Conservation (phyloP, 139 green algal species). For the Spirogloea muscicola region DNA sequence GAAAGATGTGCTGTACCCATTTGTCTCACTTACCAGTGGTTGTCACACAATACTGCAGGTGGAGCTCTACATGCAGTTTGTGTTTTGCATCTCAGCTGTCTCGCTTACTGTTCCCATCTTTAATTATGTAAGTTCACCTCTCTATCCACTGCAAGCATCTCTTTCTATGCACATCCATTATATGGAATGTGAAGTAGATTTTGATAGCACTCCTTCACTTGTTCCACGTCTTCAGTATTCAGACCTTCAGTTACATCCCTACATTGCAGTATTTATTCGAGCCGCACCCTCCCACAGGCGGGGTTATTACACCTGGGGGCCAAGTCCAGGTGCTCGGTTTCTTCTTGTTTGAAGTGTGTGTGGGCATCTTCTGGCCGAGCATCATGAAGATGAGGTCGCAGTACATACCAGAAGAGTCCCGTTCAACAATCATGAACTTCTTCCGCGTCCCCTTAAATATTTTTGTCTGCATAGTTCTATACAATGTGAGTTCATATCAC, state of each 20-base stretch:
- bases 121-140: conserved; percentile 20
- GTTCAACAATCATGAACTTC: conserved; percentile 93
- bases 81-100: conserved; percentile 63
- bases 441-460: conserved; percentile 94
- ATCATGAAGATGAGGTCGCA: conserved; percentile 89
- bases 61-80: conserved; percentile 75
- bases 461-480: conserved; percentile 91
- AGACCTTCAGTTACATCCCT: background rate
- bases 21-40: too few species aligned
- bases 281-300: conserved; percentile 15
- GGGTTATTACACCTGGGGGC: conserved; percentile 1
- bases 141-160: too few species aligned
- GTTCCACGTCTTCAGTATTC: too few species aligned
- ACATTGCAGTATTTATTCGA: conserved; percentile 58
- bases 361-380: conserved; percentile 89
- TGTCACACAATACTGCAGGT: background rate
- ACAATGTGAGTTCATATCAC: conserved; percentile 54
- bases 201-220: too few species aligned
- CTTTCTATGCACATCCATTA: too few species aligned
- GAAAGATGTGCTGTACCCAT: too few species aligned
- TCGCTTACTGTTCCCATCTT: conserved; percentile 54
- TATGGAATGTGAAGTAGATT: too few species aligned
- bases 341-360: conserved; percentile 80
- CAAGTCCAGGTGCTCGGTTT: conserved; percentile 69
- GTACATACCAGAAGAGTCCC: conserved; percentile 87